Evolutionary conservation across 331 rosid genomes (phyloP), one percentile per base, ranked within the genome.

Genomic region (Malus hybrid): DNA sequence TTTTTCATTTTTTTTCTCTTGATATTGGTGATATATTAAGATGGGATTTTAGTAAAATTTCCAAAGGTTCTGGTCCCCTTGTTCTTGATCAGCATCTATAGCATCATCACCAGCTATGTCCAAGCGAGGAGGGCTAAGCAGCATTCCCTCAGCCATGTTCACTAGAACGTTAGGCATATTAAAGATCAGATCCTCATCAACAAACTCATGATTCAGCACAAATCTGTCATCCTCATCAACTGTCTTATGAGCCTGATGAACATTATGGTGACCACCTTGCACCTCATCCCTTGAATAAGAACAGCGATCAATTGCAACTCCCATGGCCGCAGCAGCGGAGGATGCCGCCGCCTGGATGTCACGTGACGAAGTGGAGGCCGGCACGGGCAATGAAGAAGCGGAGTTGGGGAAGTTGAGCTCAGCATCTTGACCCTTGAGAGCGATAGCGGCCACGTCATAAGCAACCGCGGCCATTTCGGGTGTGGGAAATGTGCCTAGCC

Each of bases 391-490:
- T 2, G 99, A 91, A 39, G 95, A 60, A 10, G 90, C 94, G 0
- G 90, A 91, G 84, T 94, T 81, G 3, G 99, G 99, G 80, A 94
- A 93, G 80, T 93, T 93, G 10, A 93, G 86, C 75, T 86, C 91
- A 6, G 95, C 89, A 56, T 77, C 65, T 44, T 76, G 83, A 16
- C 97, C 99, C 77, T 91, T 94, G 7, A 91, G 93, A 32, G 96
- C 93, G 46, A 91, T 90, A 1, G 97, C 95, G 1, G 97, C 98
- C 28, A 93, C 98, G 59, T 93, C 98, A 77, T 88, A 93, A 15
- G 97, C 98, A 7, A 87, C 81, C 28, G 98, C 98, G 2, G 97
- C 96, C 97, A 93, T 93, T 77, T 93, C 98, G 0, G 98, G 98
- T 0, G 94, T 90, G 13, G 88, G 75, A 62, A 88, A 93, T 67